Evolutionary conservation across 2,329 filamentous ascomycete species (phyloP), one percentile per base, ranked within the genome.

Genomic region (Stylonectria norvegica): DNA sequence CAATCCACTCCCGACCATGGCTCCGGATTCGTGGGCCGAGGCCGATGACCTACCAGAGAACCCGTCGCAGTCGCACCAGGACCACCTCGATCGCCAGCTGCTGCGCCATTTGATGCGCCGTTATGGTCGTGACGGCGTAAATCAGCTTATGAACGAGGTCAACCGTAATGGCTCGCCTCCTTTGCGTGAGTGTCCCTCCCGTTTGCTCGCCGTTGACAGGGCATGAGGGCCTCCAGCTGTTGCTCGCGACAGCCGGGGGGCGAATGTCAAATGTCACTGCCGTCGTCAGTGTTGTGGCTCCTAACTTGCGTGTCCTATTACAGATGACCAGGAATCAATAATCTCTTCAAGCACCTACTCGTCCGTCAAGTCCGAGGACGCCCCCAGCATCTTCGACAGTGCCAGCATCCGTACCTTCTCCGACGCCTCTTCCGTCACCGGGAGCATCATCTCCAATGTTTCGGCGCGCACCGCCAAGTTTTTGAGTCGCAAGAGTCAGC

Each of bases 371-470:
- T 61, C 61, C 17, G 63, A 66, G 32, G 61, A 65, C 28, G 50
- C 57, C 10, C 54, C 62, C 29, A 67, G 64, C 40, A 45, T 67
- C 19, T 67, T 66, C 45, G 65, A 68, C 36, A 52, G 53, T 6
- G 56, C 53, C 32, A 66, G 64, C 42, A 60, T 66, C 35, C 57
- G 61, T 22, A 61, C 66, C 18, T 61, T 62, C 34, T 68, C 66
- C 37, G 67, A 69, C 47, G 60, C 65, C 27, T 64, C 63, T 10
- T 67, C 64, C 16, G 60, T 62, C 14, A 61, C 63, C 12, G 61
- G 63, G 30, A 68, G 64, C 44, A 64, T 69, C 43, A 60, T 67
- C 20, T 68, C 66, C 27, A 67, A 64, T 43, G 59, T 68, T n/a
- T 66, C 63, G 10, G 57, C 60, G 12, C 57, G 62, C 36, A 63